These are phyloP conservation scores for Globisporangium okanoganense DNA, from an alignment of 352 stramenopile genomes.

Conservation along the genomic window DNA sequence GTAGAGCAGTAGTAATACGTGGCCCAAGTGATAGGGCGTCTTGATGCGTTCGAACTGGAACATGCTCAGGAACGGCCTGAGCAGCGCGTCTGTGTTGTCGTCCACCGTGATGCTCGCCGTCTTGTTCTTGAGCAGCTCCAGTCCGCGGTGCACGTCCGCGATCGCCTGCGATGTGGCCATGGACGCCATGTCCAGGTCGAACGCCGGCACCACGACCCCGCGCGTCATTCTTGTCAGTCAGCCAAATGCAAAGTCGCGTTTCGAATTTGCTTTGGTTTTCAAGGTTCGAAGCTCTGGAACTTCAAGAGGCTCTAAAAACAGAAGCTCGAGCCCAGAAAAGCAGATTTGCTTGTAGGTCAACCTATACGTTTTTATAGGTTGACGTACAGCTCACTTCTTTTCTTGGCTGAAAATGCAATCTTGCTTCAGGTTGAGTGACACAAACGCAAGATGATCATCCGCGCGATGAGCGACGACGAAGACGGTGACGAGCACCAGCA, in stretches of 20 bases:
- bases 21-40: conserved; percentile 28
- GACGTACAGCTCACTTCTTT: too few relatives aligned
- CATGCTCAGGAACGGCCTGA: conserved; percentile 46
- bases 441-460: conserved; percentile 77
- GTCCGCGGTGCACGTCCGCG: conserved; percentile 21
- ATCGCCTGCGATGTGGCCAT: conserved; percentile 12
- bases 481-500: conserved; percentile 28
- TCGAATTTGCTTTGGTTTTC: too few relatives aligned
- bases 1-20: conserved; percentile 57
- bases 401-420: too few relatives aligned
- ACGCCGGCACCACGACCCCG: conserved; percentile 4
- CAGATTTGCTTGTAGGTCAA: too few relatives aligned
- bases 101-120: conserved; percentile 21
- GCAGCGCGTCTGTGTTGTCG: conserved; percentile 25
- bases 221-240: conserved; percentile 8
- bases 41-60: conserved; percentile 73
- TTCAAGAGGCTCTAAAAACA: too few relatives aligned
- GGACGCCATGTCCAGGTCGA: conserved; percentile 33
- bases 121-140: conserved; percentile 30
- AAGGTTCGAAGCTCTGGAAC: too few relatives aligned
- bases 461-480: conserved; percentile 53
- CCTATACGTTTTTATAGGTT: too few relatives aligned
- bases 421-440: too few relatives aligned
- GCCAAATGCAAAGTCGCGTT: not conserved
- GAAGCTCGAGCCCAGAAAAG: too few relatives aligned